A percentile compares a stretch with the other conserved stretches of the same genome.
Evolutionary conservation across 768 basidiomycete genomes (phyloP).

Genomic region (Mycena vulgaris): DNA sequence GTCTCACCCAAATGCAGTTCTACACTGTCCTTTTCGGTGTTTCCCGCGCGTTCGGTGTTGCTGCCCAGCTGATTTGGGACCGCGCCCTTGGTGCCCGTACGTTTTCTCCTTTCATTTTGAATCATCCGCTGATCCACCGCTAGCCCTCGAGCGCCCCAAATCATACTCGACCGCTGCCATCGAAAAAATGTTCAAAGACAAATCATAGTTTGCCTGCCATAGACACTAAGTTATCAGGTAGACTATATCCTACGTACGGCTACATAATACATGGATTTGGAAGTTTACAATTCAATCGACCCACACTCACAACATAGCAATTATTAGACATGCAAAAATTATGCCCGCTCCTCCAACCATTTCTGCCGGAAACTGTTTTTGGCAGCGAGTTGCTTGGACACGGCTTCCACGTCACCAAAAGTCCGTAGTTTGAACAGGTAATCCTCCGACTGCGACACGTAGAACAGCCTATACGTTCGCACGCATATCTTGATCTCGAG

Average conservation of each 20-base stretch:
- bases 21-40: conserved; percentile 99
- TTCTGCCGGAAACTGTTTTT: conserved; percentile 52
- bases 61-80: conserved; percentile 93
- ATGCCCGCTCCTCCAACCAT: conserved; percentile 51
- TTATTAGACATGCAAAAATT: not conserved
- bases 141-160: conserved; percentile 92
- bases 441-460: conserved; percentile 79
- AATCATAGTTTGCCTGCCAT: conserved; percentile 45
- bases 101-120: conserved; percentile 47
- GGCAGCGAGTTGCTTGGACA: conserved; percentile 47
- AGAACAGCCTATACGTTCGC: conserved; percentile 86
- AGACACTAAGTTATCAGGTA: conserved; percentile 39
- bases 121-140: conserved; percentile 5
- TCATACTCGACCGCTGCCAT: conserved; percentile 89
- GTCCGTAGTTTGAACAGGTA: conserved; percentile 65
- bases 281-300: not conserved
- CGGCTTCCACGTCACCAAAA: conserved; percentile 57
- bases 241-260: conserved; percentile 28
- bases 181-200: conserved; percentile 82
- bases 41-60: conserved; percentile 93
- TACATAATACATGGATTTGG: conserved; percentile 29
- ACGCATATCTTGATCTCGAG: conserved; percentile 91
- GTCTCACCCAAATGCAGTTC: conserved; percentile 92
- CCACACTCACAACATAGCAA: conserved; percentile 12
- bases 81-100: conserved; percentile 92